A percentile compares a stretch with the other conserved stretches of the same genome.
These are phyloP conservation scores for Candida neerlandica DNA, from an alignment of 1,139 yeast species.

Conservation along the genomic window DNA sequence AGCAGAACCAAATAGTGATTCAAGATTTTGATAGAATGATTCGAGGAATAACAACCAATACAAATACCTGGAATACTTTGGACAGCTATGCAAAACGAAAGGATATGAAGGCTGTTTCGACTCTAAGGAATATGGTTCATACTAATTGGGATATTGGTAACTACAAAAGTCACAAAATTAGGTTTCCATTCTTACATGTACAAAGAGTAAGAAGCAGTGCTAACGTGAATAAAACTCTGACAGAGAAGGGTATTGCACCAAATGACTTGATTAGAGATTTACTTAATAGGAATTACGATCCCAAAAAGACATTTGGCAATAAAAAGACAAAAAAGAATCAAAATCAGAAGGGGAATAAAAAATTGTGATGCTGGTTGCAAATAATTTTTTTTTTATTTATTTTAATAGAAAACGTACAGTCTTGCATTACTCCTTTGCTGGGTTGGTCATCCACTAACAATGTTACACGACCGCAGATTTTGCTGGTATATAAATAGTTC, in stretches of 20 bases:
- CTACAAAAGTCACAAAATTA: not conserved
- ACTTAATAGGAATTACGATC: too few species aligned
- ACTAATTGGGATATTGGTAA: not conserved
- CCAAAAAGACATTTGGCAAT: too few species aligned
- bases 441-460: not conserved
- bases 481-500: not conserved
- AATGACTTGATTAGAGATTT: too few species aligned
- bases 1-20: slow-evolving; percentile 30
- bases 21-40: not conserved
- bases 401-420: too few species aligned
- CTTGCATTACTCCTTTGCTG: not conserved
- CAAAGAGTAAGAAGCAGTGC: not conserved
- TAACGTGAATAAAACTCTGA: not conserved
- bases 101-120: not conserved
- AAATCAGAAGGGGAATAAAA: too few species aligned
- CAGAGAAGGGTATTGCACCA: too few species aligned
- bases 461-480: not conserved
- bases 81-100: not conserved
- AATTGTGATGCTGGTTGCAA: too few species aligned
- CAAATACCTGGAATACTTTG: not conserved
- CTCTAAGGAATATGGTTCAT: not conserved
- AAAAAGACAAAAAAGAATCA: too few species aligned
- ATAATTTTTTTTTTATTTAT: too few species aligned
- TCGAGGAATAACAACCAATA: not conserved
- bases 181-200: not conserved